A percentile compares a stretch with the other conserved stretches of the same genome.
Evolutionary conservation across 2,329 filamentous ascomycete genomes (phyloP).

Genomic region (Colletotrichum liaoningense): DNA sequence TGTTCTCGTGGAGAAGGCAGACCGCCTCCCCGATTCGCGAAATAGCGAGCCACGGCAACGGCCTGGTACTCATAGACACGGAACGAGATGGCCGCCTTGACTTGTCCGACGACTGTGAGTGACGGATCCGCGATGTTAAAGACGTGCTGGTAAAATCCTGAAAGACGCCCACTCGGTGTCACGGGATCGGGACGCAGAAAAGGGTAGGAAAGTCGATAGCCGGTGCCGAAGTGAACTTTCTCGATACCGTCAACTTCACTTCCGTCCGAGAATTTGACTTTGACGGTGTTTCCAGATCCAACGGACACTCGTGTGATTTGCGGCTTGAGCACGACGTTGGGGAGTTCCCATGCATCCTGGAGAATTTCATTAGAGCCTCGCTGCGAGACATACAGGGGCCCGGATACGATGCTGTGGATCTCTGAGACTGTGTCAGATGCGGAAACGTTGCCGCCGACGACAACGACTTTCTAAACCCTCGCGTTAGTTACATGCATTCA

Average conservation of each 20-base stretch:
- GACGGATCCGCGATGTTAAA: conserved; percentile 49
- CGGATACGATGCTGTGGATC: conserved; percentile 56
- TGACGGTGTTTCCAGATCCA: conserved; percentile 48
- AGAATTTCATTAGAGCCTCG: conserved; percentile 55
- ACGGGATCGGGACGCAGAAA: conserved; percentile 54
- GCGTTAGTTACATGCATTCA: neutral
- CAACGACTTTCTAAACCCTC: conserved; percentile 57
- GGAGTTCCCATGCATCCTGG: conserved; percentile 67
- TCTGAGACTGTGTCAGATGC: conserved; percentile 67
- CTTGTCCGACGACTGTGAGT: conserved; percentile 46
- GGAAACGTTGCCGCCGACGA: conserved; percentile 69
- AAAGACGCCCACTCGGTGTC: conserved; percentile 38
- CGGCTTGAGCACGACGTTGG: conserved; percentile 55
- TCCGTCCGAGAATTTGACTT: conserved; percentile 60
- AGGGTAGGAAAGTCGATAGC: conserved; percentile 68
- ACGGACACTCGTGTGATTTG: conserved; percentile 54
- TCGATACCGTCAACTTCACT: conserved; percentile 61
- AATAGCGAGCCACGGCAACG: conserved; percentile 48
- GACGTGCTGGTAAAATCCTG: conserved; percentile 50
- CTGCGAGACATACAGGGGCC: conserved; percentile 61
- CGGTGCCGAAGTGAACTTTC: conserved; percentile 69
- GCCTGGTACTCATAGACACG: conserved; percentile 52
- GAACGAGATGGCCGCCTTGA: conserved; percentile 49
- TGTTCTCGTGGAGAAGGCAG: conserved; percentile 44
- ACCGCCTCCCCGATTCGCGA: conserved; percentile 45